Conservation (phyloP, 2,329 filamentous ascomycete genomes). For the Ophiostoma triangulosporum region DNA sequence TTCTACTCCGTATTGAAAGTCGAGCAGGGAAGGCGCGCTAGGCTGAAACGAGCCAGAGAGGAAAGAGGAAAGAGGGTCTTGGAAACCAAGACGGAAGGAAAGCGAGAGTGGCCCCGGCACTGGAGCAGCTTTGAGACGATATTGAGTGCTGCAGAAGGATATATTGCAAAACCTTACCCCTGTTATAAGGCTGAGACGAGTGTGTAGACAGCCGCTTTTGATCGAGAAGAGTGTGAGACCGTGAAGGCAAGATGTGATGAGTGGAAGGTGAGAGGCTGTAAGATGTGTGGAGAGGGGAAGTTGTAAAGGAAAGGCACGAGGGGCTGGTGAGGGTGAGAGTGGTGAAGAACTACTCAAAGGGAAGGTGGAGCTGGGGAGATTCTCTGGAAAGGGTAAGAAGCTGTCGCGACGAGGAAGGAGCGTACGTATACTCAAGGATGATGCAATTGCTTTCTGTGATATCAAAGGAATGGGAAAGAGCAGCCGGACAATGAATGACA, state of each 20-base stretch:
- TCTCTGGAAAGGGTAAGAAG: neutral
- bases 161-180: conserved; percentile 4
- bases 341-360: neutral
- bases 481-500: conserved; percentile 3
- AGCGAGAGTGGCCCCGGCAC: conserved; percentile 5
- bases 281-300: neutral
- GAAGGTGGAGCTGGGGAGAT: neutral
- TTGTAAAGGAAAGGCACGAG: conserved; percentile 6
- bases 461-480: neutral
- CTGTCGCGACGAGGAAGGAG: conserved; percentile 1
- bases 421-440: neutral
- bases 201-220: too few relatives aligned
- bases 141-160: neutral
- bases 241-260: neutral
- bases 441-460: neutral
- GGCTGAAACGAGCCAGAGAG: conserved; percentile 6
- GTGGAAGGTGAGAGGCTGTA: neutral
- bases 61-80: conserved; percentile 4
- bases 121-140: conserved; percentile 2
- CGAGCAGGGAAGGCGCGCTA: conserved; percentile 8
- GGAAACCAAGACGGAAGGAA: conserved; percentile 3
- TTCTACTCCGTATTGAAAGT: neutral
- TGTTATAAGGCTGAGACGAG: neutral
- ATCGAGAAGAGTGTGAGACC: neutral
- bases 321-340: neutral